Percentiles rank a stretch among this genome's conserved stretches.
phyloP scores from a whole-genome alignment of 2,329 filamentous ascomycete genomes.

The Apiospora rasikravindrae region DNA sequence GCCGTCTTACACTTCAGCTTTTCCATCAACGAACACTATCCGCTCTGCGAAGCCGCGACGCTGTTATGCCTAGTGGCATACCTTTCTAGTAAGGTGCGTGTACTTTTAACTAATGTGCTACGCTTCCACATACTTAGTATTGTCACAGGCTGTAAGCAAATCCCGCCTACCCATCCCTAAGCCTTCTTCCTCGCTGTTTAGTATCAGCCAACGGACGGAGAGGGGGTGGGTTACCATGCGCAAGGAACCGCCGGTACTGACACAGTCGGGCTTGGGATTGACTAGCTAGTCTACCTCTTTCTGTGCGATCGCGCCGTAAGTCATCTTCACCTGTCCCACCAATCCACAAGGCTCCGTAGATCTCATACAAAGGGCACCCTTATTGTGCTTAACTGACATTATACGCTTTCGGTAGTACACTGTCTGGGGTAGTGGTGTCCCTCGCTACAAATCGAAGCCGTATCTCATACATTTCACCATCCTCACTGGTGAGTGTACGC shows the following conservation, averaged over 20 bases:
- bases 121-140: background rate
- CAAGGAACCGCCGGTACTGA: background rate
- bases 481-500: background rate
- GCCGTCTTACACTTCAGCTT: background rate
- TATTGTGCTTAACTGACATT: background rate
- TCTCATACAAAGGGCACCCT: background rate
- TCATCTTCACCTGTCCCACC: background rate
- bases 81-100: background rate
- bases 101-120: background rate
- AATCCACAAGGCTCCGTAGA: too few species aligned
- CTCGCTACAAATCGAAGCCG: background rate
- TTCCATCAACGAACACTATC: background rate
- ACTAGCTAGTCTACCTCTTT: background rate
- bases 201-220: too few species aligned
- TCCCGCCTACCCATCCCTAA: background rate
- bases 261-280: background rate
- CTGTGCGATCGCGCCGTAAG: background rate
- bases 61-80: background rate
- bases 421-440: background rate
- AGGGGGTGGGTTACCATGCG: too few species aligned
- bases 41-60: background rate
- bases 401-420: background rate
- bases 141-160: background rate
- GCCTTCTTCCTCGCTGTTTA: background rate
- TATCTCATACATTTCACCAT: constrained; percentile 3